Evolutionary conservation across 176 grass and related monocot genomes (phyloP).

Genomic region (Luzula sylvatica): DNA sequence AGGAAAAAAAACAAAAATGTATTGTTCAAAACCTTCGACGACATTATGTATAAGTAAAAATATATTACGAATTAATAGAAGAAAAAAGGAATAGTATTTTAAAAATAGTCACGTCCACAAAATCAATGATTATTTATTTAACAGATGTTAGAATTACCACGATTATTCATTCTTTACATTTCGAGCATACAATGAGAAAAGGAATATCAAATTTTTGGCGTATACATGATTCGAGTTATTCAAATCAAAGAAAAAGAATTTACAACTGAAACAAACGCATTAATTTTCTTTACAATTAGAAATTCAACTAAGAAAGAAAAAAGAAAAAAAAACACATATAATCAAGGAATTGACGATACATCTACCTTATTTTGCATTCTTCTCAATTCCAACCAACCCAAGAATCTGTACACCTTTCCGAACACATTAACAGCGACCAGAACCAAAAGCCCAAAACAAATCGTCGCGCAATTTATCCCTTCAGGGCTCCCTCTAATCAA

Average conservation of each 20-base stretch:
- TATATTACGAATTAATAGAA: no score
- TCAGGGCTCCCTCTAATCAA: slow-evolving; percentile 39
- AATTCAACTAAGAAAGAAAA: slow-evolving; percentile 11
- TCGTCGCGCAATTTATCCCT: slow-evolving; percentile 31
- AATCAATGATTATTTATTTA: no score
- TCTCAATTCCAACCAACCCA: slow-evolving; percentile 60
- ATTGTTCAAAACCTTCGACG: no score
- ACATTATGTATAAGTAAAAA: no score
- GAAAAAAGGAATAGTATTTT: no score
- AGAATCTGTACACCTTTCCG: slow-evolving; percentile 72
- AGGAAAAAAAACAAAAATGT: no score
- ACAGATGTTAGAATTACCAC: no score
- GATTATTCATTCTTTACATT: no score
- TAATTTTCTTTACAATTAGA: slow-evolving; percentile 24
- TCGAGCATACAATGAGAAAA: background rate
- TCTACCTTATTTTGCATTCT: slow-evolving; percentile 48
- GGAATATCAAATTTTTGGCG: background rate
- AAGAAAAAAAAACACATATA: background rate
- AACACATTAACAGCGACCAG: slow-evolving; percentile 59
- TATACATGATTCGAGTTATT: slow-evolving; percentile 1
- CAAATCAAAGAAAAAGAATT: background rate
- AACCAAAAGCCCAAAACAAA: slow-evolving; percentile 40
- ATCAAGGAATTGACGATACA: slow-evolving; percentile 20
- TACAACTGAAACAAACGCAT: slow-evolving; percentile 4
- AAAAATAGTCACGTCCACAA: no score